Conservation (phyloP, 1,284 basidiomycete species). For the Pholiota adiposa region DNA sequence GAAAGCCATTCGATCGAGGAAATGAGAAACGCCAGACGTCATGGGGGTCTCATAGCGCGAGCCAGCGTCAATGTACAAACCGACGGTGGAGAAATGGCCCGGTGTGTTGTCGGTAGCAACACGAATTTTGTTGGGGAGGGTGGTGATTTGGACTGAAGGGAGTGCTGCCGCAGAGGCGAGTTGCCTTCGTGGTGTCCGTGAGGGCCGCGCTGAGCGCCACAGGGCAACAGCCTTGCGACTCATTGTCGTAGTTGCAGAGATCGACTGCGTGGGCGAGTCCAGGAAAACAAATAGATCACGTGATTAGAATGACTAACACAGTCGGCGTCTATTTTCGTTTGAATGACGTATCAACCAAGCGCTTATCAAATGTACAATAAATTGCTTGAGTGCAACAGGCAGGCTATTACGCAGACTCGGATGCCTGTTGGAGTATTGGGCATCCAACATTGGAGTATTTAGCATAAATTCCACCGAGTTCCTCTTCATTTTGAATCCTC, state of each 20-base stretch:
- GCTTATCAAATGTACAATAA: neutral
- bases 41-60: constrained; percentile 86
- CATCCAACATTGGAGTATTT: neutral
- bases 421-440: neutral
- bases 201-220: constrained; percentile 7
- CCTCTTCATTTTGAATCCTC: neutral
- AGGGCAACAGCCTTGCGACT: constrained; percentile 11
- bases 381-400: no score
- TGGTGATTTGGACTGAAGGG: constrained; percentile 66
- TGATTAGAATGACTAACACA: neutral
- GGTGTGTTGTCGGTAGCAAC: constrained; percentile 92
- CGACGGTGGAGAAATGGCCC: constrained; percentile 94
- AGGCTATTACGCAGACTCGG: neutral
- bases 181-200: neutral
- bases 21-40: constrained; percentile 87
- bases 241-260: constrained; percentile 10
- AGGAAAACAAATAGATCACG: neutral
- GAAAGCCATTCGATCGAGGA: constrained; percentile 95
- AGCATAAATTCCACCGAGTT: neutral
- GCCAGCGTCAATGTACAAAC: constrained; percentile 94
- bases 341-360: neutral
- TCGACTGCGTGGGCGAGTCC: neutral
- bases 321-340: neutral
- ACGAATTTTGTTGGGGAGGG: constrained; percentile 89
- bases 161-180: constrained; percentile 15